Conservation (phyloP, 768 basidiomycete species). For the Pisolithus sp. region DNA sequence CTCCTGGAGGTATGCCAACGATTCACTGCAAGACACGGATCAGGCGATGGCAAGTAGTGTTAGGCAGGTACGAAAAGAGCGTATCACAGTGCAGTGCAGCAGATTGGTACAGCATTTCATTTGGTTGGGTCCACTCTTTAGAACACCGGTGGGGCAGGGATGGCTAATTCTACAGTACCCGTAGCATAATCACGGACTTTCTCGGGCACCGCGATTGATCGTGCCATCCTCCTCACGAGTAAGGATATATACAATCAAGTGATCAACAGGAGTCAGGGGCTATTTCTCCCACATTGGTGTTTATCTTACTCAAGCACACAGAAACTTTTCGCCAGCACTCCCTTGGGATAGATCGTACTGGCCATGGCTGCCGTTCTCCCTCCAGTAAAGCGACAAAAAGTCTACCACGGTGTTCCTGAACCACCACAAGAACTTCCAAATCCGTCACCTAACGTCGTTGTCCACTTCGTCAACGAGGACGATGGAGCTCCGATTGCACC, state of each 20-base stretch:
- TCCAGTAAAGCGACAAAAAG: conserved; percentile 83
- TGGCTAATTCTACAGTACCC: no score
- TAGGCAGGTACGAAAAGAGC: no score
- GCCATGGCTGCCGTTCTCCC: conserved; percentile 80
- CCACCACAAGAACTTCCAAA: conserved; percentile 46
- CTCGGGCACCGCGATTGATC: no score
- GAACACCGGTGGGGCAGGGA: no score
- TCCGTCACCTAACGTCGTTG: conserved; percentile 65
- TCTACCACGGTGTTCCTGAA: conserved; percentile 67
- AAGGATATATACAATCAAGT: no score
- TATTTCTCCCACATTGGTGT: neutral
- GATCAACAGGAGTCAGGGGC: neutral
- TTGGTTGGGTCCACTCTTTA: no score
- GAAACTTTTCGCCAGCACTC: neutral
- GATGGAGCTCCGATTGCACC: conserved; percentile 79
- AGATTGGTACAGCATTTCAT: no score
- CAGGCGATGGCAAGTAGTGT: no score
- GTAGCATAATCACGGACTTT: no score
- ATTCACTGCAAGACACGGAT: no score
- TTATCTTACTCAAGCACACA: neutral
- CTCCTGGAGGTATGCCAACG: no score
- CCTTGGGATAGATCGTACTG: neutral
- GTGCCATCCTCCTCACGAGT: neutral
- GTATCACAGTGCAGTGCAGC: no score
- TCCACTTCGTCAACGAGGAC: conserved; percentile 89